Conservation (phyloP, 2,329 filamentous ascomycete species). For the Cladorrhinum sp. region DNA sequence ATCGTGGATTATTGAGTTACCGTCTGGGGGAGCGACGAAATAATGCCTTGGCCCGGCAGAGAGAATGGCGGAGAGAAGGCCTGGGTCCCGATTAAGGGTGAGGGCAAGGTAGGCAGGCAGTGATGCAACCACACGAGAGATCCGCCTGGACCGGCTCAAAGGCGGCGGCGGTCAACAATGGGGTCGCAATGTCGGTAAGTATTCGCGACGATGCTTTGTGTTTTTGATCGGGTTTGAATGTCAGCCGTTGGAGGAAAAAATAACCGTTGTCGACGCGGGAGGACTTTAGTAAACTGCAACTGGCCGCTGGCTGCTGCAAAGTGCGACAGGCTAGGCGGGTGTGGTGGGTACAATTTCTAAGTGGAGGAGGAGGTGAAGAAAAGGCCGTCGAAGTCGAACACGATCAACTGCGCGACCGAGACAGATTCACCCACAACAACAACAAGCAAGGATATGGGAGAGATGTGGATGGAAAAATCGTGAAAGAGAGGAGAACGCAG, state of each 20-base stretch:
- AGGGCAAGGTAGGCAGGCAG: background rate
- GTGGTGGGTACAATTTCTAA: background rate
- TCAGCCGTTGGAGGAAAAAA: background rate
- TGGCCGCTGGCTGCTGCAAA: background rate
- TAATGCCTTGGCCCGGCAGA: constrained; percentile 5
- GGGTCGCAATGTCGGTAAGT: background rate
- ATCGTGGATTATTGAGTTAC: background rate
- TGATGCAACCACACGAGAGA: constrained; percentile 9
- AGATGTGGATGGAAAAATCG: background rate
- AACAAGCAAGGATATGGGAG: background rate
- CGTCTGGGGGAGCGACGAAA: background rate
- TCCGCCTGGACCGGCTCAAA: constrained; percentile 1
- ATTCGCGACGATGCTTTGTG: background rate
- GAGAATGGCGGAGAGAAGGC: background rate
- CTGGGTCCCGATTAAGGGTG: constrained; percentile 5
- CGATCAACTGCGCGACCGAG: background rate
- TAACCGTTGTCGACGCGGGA: background rate
- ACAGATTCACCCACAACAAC: background rate
- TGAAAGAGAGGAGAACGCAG: background rate
- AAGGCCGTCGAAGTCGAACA: background rate
- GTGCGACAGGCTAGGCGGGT: background rate
- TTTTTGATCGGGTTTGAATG: background rate
- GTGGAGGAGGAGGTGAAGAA: background rate
- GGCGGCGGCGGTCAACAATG: background rate
- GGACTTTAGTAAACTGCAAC: background rate